Conservation (phyloP, 2,329 filamentous ascomycete species). For the Diaporthe helianthi region DNA sequence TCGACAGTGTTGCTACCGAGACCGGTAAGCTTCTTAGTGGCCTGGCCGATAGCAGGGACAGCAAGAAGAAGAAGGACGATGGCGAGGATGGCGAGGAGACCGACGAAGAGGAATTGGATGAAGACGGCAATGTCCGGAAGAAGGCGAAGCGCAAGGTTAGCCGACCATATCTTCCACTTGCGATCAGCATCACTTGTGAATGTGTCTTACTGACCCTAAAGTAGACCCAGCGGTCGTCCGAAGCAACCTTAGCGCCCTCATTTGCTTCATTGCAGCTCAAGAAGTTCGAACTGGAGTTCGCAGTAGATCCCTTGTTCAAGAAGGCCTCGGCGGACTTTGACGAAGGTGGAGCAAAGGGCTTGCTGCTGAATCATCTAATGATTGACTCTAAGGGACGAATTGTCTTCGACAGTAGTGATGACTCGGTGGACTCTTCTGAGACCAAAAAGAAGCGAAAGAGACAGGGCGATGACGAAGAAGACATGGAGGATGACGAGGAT, state of each 20-base stretch:
- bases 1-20: constrained; percentile 97
- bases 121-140: constrained; percentile 62
- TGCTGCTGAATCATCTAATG: constrained; percentile 94
- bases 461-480: constrained; percentile 42
- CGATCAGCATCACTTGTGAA: constrained; percentile 18
- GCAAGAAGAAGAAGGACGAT: constrained; percentile 72
- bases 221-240: constrained; percentile 77
- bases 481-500: constrained; percentile 48
- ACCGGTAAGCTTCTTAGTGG: constrained; percentile 95
- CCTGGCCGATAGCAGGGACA: constrained; percentile 84
- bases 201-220: constrained; percentile 34
- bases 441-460: constrained; percentile 48
- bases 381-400: constrained; percentile 93
- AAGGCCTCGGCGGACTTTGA: constrained; percentile 98
- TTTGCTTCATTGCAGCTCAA: constrained; percentile 91
- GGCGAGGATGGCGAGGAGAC: constrained; percentile 72
- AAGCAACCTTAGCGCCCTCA: constrained; percentile 89
- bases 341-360: constrained; percentile 93
- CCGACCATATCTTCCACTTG: constrained; percentile 36
- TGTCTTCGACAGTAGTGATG: constrained; percentile 98
- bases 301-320: constrained; percentile 98
- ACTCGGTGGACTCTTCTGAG: constrained; percentile 63
- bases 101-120: constrained; percentile 65
- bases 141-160: constrained; percentile 52
- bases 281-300: constrained; percentile 96